Percentiles rank a stretch among this genome's conserved stretches.
These are phyloP conservation scores for Phyllosticta capitalensis DNA, from an alignment of 2,329 filamentous ascomycete species.

Conservation along the genomic window DNA sequence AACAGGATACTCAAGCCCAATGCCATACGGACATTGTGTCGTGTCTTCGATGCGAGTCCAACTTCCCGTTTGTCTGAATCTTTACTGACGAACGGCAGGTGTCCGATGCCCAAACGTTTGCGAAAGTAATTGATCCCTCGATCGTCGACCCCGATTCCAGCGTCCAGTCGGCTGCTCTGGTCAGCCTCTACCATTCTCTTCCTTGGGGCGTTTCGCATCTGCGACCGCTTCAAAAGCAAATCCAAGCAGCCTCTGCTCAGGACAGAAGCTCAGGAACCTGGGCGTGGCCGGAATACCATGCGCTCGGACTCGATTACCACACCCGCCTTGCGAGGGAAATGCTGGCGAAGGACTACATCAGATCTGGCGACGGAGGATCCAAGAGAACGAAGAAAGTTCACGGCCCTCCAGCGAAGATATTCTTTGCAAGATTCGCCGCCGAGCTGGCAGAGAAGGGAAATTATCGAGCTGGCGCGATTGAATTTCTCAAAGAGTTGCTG, in stretches of 20 bases:
- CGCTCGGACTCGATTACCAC: conserved; percentile 92
- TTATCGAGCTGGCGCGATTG: conserved; percentile 91
- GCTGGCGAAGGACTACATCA: conserved; percentile 41
- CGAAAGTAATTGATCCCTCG: conserved; percentile 96
- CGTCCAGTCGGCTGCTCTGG: conserved; percentile 87
- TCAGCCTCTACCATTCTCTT: conserved; percentile 95
- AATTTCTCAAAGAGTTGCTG: conserved; percentile 89
- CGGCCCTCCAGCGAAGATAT: conserved; percentile 83
- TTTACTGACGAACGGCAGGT: conserved; percentile 44
- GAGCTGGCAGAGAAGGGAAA: conserved; percentile 93
- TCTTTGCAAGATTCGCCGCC: conserved; percentile 85
- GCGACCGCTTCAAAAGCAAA: conserved; percentile 45
- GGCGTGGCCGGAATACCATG: conserved; percentile 97
- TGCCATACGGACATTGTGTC: conserved; percentile 87
- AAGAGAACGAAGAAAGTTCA: conserved; percentile 48
- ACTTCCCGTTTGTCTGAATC: not conserved
- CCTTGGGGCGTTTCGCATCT: conserved; percentile 53
- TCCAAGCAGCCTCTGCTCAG: conserved; percentile 82
- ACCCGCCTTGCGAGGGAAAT: conserved; percentile 97
- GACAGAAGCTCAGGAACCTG: conserved; percentile 84
- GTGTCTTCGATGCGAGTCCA: conserved; percentile 79
- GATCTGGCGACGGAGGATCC: not conserved
- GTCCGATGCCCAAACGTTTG: conserved; percentile 93
- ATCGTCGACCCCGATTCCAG: conserved; percentile 99
- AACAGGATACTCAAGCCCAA: conserved; percentile 50